Conservation (phyloP, 495 filamentous ascomycete species). For the Penicillium atrosanguineum region DNA sequence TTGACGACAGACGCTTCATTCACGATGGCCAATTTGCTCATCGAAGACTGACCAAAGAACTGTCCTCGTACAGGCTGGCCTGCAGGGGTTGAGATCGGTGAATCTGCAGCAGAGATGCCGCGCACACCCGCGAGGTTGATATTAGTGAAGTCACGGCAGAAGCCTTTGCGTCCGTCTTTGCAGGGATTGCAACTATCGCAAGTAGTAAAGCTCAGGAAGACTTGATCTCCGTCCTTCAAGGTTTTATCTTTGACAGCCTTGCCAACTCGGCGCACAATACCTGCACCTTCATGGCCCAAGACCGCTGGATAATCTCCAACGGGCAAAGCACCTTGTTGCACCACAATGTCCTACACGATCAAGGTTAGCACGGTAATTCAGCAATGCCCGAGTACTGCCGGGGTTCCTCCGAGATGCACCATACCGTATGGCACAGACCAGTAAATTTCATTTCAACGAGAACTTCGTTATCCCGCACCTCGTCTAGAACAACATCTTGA, state of each 20-base stretch:
- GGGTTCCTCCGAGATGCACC: neutral
- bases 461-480: conserved; percentile 25
- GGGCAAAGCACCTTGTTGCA: conserved; percentile 33
- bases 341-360: conserved; percentile 26
- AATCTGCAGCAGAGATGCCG: conserved; percentile 9
- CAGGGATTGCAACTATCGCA: conserved; percentile 34
- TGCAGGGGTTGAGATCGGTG: conserved; percentile 19
- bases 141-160: conserved; percentile 29
- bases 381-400: neutral
- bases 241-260: conserved; percentile 34
- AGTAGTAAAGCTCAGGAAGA: conserved; percentile 43
- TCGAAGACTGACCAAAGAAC: conserved; percentile 47
- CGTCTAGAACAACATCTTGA: conserved; percentile 29
- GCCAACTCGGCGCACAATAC: conserved; percentile 45
- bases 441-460: conserved; percentile 37
- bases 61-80: conserved; percentile 32
- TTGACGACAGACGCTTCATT: conserved; percentile 29
- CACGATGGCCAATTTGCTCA: conserved; percentile 38
- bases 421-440: conserved; percentile 34
- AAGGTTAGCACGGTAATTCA: neutral
- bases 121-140: conserved; percentile 40
- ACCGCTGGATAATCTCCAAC: conserved; percentile 36
- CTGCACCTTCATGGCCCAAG: conserved; percentile 55
- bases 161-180: conserved; percentile 19
- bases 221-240: conserved; percentile 44